These are phyloP conservation scores for Funneliformis geosporum DNA, from an alignment of 192 early-diverging fungal species.

Conservation along the genomic window DNA sequence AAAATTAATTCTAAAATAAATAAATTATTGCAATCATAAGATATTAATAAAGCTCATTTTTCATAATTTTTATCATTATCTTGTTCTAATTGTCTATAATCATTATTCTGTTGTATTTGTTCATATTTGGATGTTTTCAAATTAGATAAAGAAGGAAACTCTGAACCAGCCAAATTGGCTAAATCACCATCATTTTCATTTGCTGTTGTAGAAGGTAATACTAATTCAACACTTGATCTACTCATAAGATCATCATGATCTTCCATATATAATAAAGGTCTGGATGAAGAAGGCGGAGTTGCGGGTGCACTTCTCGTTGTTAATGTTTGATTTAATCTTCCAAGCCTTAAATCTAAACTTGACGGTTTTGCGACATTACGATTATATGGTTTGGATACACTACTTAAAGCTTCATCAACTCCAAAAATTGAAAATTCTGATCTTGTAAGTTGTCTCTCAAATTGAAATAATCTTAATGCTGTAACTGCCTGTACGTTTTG, in stretches of 20 bases:
- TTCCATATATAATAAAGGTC: background rate
- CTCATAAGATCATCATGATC: background rate
- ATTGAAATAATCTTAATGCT: slow-evolving; percentile 48
- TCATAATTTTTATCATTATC: background rate
- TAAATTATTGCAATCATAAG: no score
- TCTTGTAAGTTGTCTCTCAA: slow-evolving; percentile 43
- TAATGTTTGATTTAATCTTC: no score
- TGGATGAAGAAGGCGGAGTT: background rate
- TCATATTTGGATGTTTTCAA: background rate
- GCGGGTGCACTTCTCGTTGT: background rate
- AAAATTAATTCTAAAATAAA: background rate
- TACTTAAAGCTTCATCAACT: slow-evolving; percentile 25
- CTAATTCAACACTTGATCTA: background rate
- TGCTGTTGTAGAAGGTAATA: background rate
- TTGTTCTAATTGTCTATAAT: background rate
- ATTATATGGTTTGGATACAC: slow-evolving; percentile 28
- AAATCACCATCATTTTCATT: background rate
- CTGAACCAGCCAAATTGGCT: background rate
- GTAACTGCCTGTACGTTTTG: slow-evolving; percentile 59
- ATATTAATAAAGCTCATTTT: background rate
- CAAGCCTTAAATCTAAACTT: no score
- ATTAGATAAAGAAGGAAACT: background rate
- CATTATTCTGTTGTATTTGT: background rate
- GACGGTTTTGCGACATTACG: background rate
- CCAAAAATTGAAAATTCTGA: slow-evolving; percentile 34